These are phyloP conservation scores for Podospora fimiseda DNA, from an alignment of 495 filamentous ascomycete genomes.

Conservation along the genomic window DNA sequence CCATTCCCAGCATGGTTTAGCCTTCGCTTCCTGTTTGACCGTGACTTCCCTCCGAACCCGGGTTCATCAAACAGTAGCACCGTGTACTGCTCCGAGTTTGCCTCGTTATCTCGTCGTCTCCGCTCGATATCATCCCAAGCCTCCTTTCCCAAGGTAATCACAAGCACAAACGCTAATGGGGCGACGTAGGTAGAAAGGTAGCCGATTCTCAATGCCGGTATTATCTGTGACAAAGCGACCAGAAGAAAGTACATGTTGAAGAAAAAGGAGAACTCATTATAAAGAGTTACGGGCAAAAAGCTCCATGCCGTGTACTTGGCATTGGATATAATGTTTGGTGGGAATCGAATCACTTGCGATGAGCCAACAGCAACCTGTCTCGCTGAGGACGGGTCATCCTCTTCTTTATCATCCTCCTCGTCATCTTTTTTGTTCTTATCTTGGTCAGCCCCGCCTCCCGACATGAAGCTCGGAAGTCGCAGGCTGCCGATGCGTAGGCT, in stretches of 20 bases:
- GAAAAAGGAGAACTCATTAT: constrained; percentile 99
- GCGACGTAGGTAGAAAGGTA: constrained; percentile 93
- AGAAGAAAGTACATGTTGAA: constrained; percentile 99
- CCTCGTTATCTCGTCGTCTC: constrained; percentile 80
- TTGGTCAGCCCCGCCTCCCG: constrained; percentile 22
- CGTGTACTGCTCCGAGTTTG: constrained; percentile 85
- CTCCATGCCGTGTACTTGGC: constrained; percentile 97
- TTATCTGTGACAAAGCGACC: constrained; percentile 87
- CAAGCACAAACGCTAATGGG: constrained; percentile 83
- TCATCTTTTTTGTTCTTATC: constrained; percentile 23
- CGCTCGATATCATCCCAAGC: constrained; percentile 89
- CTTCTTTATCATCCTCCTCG: constrained; percentile 34
- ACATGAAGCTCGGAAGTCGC: constrained; percentile 50
- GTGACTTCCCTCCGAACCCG: constrained; percentile 23
- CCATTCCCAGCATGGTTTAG: constrained; percentile 28
- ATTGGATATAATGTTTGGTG: constrained; percentile 88
- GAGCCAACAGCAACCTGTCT: constrained; percentile 46
- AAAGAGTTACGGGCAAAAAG: constrained; percentile 88
- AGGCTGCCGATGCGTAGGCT: constrained; percentile 33
- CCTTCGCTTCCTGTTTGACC: constrained; percentile 31
- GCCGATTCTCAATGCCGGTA: constrained; percentile 83
- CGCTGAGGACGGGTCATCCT: constrained; percentile 49
- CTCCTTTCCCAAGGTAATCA: constrained; percentile 91
- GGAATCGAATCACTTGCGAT: constrained; percentile 51
- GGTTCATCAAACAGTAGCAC: constrained; percentile 62